Evolutionary conservation across 495 filamentous ascomycete genomes (phyloP), one percentile per base, ranked within the genome.

Genomic region (Podospora appendiculata): DNA sequence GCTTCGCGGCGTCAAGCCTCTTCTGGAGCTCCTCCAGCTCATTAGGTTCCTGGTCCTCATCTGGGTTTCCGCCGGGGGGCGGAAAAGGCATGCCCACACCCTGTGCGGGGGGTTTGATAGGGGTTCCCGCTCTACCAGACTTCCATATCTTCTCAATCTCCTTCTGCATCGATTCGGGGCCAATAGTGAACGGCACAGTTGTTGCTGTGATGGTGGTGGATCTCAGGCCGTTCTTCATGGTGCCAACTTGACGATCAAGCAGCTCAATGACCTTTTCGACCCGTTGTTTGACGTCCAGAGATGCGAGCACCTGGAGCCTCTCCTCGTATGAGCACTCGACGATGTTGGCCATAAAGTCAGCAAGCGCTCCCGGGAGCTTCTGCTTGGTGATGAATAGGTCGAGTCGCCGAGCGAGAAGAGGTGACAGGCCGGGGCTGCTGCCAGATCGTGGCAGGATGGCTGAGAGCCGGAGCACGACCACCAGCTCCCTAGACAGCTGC

Each of bases 271-370:
- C 86, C 54, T 80, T 83, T 56, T 85, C 78, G 52, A 97, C 73
- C 12, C 93, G 78, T n/a, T 84, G 78, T 58, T 84, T 84, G 8
- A 93, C 74, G 59, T 90, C 80, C 13, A 91, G 65, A 2, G 89
- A 80, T 32, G 88, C 76, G 12, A 98, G 74, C 14, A 97, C 80
- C 48, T 87, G 79, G 33, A 98, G 75, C 72, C 90, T 94, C 58
- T 98, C 93, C 62, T 95, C 88, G 53, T 91, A 81, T 13, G 85
- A 84, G 39, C 83, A 82, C 47, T 95, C 87, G 3, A 94, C 80
- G 25, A 96, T 79, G 66, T 93, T 91, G 8, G 88, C 82, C 89
- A 97, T 94, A 58, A 96, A 96, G 63, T 99, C 94, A 8, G 93
- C 93, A n/a, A 99, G 73, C 8, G 79, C 74, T 7, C 92, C 93